Evolutionary conservation across 371 early-diverging fungal genomes (phyloP), one percentile per base, ranked within the genome.

Genomic region (Syncephalis fuscata): DNA sequence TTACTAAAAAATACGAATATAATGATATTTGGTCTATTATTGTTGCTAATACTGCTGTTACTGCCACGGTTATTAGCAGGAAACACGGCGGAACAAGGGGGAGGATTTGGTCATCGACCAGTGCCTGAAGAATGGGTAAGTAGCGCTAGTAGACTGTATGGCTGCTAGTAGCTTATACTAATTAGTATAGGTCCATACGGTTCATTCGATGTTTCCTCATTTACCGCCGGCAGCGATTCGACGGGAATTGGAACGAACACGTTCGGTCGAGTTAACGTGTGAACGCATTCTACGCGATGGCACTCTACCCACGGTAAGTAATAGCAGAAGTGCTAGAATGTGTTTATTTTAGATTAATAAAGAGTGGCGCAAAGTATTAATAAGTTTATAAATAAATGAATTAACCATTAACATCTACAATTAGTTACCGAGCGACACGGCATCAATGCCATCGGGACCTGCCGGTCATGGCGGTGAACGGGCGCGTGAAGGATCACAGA

Each of bases 171-270:
- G 0, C 39, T 44, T 21, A 10, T 46, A 26, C 22, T 9, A 25
- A 15, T 23, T 24, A 48, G 8, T 48, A 21, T 57, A 86, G 72
- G 72, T 87, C 39, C 77, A 78, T 44, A 75, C 74, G 37, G 82
- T 87, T 1, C 74, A 76, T 49, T 58, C 73, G 24, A 87, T 92
- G 86, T 92, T 92, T 48, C 92, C 92, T 1, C 68, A 84, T 52
- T 78, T 88, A 42, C 82, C 85, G 2, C 71, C 73, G 20, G 71
- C 81, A n/a, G 81, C 87, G 21, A 83, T 92, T 47, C 74, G 80
- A 36, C 77, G 74, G 8, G 90, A 88, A 63, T 70, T 92, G 20
- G 76, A 81, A 52, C 76, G 81, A 44, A 88, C 89, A 16, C 89
- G 90, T 9, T 85, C 83, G 25, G 87, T 88, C 14, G 86, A 87